Percentiles rank a stretch among this genome's conserved stretches.
phyloP scores from a whole-genome alignment of 495 filamentous ascomycete species.

The Lineolata rhizophorae region DNA sequence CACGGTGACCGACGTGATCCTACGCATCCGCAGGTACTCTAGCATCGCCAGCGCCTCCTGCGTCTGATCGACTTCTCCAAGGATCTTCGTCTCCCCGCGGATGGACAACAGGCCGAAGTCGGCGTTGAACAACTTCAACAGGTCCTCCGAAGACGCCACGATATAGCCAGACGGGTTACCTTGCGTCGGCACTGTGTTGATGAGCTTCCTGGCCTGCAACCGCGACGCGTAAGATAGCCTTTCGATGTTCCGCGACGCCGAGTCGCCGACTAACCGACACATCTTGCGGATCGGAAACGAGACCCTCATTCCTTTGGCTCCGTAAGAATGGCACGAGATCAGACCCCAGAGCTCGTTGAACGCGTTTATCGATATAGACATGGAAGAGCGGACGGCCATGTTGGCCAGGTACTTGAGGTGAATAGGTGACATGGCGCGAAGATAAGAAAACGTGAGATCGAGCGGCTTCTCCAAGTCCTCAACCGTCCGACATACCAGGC shows the following conservation, averaged over 20 bases:
- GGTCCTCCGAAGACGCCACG: constrained; percentile 71
- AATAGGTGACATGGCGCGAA: constrained; percentile 81
- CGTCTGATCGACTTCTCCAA: constrained; percentile 51
- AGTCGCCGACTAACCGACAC: constrained; percentile 81
- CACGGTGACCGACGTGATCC: constrained; percentile 52
- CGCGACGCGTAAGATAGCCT: constrained; percentile 70
- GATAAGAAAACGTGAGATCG: constrained; percentile 67
- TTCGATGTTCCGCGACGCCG: constrained; percentile 72
- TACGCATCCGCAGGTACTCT: constrained; percentile 63
- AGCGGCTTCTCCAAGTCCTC: constrained; percentile 60
- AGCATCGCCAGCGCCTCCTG: constrained; percentile 75
- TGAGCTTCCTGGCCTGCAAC: constrained; percentile 62
- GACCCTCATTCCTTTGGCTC: constrained; percentile 58
- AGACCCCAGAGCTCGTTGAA: constrained; percentile 78
- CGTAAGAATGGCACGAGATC: constrained; percentile 75
- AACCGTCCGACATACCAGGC: constrained; percentile 58
- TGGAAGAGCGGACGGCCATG: constrained; percentile 76
- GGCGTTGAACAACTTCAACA: constrained; percentile 68
- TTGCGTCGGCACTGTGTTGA: constrained; percentile 55
- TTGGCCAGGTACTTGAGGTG: constrained; percentile 77
- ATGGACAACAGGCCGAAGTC: constrained; percentile 80
- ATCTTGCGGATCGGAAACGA: constrained; percentile 84
- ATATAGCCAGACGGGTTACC: constrained; percentile 83
- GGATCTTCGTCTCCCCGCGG: constrained; percentile 65
- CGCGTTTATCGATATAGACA: constrained; percentile 84